Base-by-base conservation (phyloP, 495 filamentous ascomycete species). In the Monascus purpureus region DNA sequence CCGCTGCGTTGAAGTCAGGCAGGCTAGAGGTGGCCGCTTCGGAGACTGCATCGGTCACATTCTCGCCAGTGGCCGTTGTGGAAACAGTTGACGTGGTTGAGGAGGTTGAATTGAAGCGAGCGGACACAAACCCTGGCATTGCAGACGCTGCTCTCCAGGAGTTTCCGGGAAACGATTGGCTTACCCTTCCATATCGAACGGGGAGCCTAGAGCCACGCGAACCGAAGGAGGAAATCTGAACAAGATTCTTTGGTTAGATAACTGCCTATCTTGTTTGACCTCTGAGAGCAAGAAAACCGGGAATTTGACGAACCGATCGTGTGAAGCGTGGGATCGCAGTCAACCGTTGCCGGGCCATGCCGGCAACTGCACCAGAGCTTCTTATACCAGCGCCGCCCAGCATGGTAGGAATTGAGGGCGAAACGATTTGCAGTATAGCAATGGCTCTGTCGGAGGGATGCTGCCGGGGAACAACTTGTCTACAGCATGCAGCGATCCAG, bases 51-150 rank as follows among this genome's bases (percentile, higher is more conserved):
- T 15, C 36, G 11, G 25, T 13, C 17, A 7, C 28, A 15, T 30
- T 14, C n/a, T 27, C 28, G 29, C 25, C 27, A 7, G 38, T 25
- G 11, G 40, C 19, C 22, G 40, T 28, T 14, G 43, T n/a, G 17
- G 39, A 20, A 6, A 41, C 35, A 6, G 54, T 43, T 8, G 57
- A 15, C 14, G 44, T 29, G 4, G 47, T 28, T 5, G 66, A 55
- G 8, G 58, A 41, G 11, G 61, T 57, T 6, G 61, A 65, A 29
- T 65, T 65, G 49, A 65, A 65, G 20, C 61, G 57, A 23, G 53
- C 35, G 18, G 49, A 43, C 20, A 48, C 41, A n/a, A 45, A 38
- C 13, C 42, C 40, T 24, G 38, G 37, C 23, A 45, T 28, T 3
- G 48, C 29, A 4, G 52, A 32, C 8, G 46, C 33, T 16, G 43